Evolutionary conservation across 2,329 filamentous ascomycete species (phyloP).

Genomic region (Colletotrichum kahawae): DNA sequence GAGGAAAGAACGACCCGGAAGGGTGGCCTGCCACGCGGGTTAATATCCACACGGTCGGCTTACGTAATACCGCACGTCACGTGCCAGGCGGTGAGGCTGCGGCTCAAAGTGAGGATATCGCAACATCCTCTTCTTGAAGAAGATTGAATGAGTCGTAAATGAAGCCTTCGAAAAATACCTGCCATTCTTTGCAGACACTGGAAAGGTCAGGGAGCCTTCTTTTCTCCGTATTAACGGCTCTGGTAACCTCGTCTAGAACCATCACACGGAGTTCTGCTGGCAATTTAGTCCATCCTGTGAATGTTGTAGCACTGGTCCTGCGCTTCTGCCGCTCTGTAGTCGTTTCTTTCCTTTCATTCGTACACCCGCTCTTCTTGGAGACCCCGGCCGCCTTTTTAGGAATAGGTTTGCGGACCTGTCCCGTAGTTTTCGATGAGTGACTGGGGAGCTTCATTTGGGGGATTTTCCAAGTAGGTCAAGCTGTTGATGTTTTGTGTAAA

Average conservation of each 20-base stretch:
- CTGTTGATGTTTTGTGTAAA: not conserved
- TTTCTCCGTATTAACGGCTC: not conserved
- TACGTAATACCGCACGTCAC: too few relatives aligned
- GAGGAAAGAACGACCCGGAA: too few relatives aligned
- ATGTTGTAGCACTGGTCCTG: not conserved
- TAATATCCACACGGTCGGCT: too few relatives aligned
- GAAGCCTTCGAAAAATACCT: not conserved
- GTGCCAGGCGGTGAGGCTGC: too few relatives aligned
- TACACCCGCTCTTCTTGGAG: accelerated
- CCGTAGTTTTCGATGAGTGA: not conserved
- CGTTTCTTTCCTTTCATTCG: not conserved
- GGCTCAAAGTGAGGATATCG: too few relatives aligned
- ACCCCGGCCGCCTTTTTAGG: not conserved
- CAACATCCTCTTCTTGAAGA: not conserved
- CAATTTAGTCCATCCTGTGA: not conserved
- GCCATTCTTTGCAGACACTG: not conserved
- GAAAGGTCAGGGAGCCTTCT: not conserved
- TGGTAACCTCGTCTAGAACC: not conserved
- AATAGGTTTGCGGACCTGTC: not conserved
- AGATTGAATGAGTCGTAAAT: not conserved
- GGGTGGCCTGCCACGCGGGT: too few relatives aligned
- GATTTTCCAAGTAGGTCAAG: not conserved
- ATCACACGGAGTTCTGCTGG: not conserved
- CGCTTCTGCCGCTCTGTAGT: not conserved
- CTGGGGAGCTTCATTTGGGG: not conserved